These are phyloP conservation scores for Elsinoe australis DNA, from an alignment of 2,329 filamentous ascomycete genomes.

Conservation along the genomic window DNA sequence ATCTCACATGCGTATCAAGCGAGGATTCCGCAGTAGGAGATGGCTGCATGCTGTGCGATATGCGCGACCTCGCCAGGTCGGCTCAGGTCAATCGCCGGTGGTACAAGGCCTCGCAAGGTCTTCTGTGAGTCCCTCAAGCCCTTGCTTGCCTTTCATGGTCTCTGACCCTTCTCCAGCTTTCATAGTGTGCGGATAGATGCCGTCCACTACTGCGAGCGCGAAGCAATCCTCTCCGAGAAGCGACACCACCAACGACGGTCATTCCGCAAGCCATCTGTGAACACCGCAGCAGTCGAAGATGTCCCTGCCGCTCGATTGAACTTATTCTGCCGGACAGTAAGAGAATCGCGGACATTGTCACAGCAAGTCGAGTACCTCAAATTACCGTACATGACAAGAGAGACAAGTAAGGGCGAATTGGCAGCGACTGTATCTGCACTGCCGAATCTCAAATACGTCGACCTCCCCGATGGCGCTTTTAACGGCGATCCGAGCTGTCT, in stretches of 20 bases:
- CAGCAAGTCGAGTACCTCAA: constrained; percentile 70
- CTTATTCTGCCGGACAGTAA: constrained; percentile 72
- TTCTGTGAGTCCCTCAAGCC: constrained; percentile 52
- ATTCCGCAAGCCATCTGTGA: constrained; percentile 24
- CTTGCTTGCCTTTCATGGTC: neutral
- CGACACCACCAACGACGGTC: constrained; percentile 58
- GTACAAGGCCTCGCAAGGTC: constrained; percentile 49
- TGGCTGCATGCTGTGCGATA: constrained; percentile 87
- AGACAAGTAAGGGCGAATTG: constrained; percentile 75
- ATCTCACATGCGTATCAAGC: constrained; percentile 71
- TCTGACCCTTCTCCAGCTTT: constrained; percentile 51
- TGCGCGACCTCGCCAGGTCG: constrained; percentile 78
- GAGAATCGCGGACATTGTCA: constrained; percentile 65
- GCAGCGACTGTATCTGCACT: constrained; percentile 78
- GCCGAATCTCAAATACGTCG: constrained; percentile 79
- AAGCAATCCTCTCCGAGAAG: constrained; percentile 70
- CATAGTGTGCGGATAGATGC: constrained; percentile 85
- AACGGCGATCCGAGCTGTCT: constrained; percentile 68
- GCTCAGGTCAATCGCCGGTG: constrained; percentile 66
- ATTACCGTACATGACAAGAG: constrained; percentile 88
- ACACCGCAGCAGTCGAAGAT: constrained; percentile 58
- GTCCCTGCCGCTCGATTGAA: constrained; percentile 66
- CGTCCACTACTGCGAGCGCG: constrained; percentile 88
- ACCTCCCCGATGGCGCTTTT: constrained; percentile 82
- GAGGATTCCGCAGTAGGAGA: constrained; percentile 72